phyloP scores from a whole-genome alignment of 2,329 filamentous ascomycete species.

The Fusarium penzigii region DNA sequence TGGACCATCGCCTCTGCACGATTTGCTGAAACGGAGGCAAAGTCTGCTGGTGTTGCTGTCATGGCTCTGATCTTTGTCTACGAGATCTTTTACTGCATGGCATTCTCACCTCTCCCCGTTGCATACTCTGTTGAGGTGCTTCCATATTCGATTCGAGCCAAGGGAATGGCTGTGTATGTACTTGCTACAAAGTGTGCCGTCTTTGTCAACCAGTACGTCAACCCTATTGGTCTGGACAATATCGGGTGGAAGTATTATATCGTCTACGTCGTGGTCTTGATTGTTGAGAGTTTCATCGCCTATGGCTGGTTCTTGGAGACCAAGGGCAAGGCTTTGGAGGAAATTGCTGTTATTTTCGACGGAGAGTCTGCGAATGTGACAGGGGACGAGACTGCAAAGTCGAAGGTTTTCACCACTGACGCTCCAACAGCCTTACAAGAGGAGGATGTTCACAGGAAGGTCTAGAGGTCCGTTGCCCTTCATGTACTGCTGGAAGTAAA shows the following conservation, averaged over 20 bases:
- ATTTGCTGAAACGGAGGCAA: constrained; percentile 31
- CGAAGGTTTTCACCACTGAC: neutral
- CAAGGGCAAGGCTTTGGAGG: constrained; percentile 50
- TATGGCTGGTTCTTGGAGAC: constrained; percentile 51
- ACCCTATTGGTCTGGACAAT: constrained; percentile 51
- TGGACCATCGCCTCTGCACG: constrained; percentile 38
- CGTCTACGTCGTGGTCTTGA: constrained; percentile 51
- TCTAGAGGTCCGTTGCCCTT: no score
- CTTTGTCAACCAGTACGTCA: constrained; percentile 42
- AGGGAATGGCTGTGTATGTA: constrained; percentile 44
- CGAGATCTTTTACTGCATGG: constrained; percentile 53
- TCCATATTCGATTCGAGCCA: constrained; percentile 52
- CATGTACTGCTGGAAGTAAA: no score
- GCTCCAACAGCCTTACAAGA: neutral
- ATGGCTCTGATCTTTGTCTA: constrained; percentile 39
- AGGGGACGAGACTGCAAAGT: neutral
- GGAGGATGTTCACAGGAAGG: neutral
- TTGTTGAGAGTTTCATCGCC: constrained; percentile 49
- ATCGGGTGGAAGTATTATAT: constrained; percentile 59
- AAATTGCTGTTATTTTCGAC: constrained; percentile 57
- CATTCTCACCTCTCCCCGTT: constrained; percentile 52
- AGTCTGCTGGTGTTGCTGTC: constrained; percentile 33
- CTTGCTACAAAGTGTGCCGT: constrained; percentile 31
- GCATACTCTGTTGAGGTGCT: constrained; percentile 56
- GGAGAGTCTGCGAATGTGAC: constrained; percentile 6